Percentiles rank a stretch among this genome's conserved stretches.
Conservation (phyloP, 106 monocot genomes). For the Phalaenopsis aphrodite region DNA sequence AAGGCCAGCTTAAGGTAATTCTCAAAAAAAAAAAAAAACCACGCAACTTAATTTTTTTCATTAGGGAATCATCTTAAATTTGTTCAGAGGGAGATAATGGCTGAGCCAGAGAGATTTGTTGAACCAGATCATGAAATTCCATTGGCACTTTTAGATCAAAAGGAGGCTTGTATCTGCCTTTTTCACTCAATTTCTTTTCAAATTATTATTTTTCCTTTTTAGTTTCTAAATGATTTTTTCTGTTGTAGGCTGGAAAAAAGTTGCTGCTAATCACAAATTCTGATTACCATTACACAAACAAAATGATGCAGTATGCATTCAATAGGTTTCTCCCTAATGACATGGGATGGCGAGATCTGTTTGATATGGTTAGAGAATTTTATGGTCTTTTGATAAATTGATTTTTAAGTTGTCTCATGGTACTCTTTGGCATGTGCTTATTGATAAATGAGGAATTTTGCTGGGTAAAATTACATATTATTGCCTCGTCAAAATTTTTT, state of each 20-base stretch:
- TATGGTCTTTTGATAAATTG: not conserved
- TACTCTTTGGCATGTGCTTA: not conserved
- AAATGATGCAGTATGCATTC: slow-evolving; percentile 98
- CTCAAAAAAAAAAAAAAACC: not conserved
- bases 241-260: slow-evolving; percentile 72
- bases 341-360: slow-evolving; percentile 90
- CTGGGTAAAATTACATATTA: not conserved
- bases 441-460: not conserved
- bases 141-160: slow-evolving; percentile 95
- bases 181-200: not conserved
- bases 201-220: not conserved
- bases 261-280: slow-evolving; percentile 90
- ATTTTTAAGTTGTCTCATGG: not conserved
- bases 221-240: slow-evolving; percentile 5
- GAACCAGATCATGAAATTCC: slow-evolving; percentile 94
- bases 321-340: slow-evolving; percentile 93
- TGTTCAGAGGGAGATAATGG: slow-evolving; percentile 90
- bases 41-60: slow-evolving; percentile 5
- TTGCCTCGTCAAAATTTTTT: not conserved
- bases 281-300: slow-evolving; percentile 94
- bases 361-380: slow-evolving; percentile 71
- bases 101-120: slow-evolving; percentile 79
- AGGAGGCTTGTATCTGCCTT: slow-evolving; percentile 48
- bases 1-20: slow-evolving; percentile 89
- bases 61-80: not conserved